These are phyloP conservation scores for Theobroma cacao DNA, from an alignment of 345 rosid species.

Conservation along the genomic window DNA sequence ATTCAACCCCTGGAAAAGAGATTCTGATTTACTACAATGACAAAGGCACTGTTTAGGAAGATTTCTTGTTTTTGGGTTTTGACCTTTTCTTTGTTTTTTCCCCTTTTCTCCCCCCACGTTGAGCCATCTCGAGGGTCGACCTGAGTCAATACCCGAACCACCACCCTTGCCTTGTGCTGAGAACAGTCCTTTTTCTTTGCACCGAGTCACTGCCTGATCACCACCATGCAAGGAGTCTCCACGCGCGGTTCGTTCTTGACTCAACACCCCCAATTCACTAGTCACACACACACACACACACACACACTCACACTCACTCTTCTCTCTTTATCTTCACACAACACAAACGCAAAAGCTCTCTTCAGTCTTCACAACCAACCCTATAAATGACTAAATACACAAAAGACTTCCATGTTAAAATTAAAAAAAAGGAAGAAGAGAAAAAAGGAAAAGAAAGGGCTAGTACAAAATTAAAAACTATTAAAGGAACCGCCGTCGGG, in stretches of 20 bases:
- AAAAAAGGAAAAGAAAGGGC: not conserved
- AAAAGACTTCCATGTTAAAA: slow-evolving; percentile 2
- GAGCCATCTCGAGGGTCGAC: slow-evolving; percentile 46
- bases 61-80: not conserved
- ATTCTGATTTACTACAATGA: slow-evolving; percentile 15
- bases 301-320: too few species aligned
- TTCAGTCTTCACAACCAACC: not conserved
- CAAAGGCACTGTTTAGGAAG: not conserved
- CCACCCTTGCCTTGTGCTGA: slow-evolving; percentile 65
- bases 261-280: slow-evolving; percentile 58
- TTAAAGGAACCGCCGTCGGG: not conserved
- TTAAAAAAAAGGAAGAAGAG: slow-evolving; percentile 5
- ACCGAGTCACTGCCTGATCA: slow-evolving; percentile 17
- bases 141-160: slow-evolving; percentile 99
- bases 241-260: slow-evolving; percentile 99
- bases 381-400: slow-evolving; percentile 7
- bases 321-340: not conserved
- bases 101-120: not conserved
- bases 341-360: not conserved
- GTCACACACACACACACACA: slow-evolving; percentile 4
- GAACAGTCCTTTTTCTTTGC: slow-evolving; percentile 8
- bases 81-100: not conserved
- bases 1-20: not conserved
- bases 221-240: slow-evolving; percentile 61
- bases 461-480: not conserved